Conservation (phyloP, 345 rosid genomes). For the Theobroma cacao region DNA sequence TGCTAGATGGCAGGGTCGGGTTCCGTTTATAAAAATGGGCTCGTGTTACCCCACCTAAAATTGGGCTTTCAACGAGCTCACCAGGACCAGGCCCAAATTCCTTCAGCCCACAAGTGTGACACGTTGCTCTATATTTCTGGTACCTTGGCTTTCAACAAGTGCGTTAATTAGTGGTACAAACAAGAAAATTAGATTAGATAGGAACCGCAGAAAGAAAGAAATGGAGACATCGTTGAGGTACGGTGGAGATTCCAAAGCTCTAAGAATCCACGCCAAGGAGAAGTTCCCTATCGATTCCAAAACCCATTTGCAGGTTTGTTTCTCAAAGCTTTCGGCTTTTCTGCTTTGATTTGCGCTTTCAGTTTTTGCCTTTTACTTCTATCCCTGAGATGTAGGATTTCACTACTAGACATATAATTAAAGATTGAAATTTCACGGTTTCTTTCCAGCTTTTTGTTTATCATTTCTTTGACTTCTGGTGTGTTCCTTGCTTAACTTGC, state of each 20-base stretch:
- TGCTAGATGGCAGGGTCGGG: no score
- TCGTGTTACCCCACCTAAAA: not conserved
- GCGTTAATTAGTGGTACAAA: no score
- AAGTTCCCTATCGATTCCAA: conserved; percentile 55
- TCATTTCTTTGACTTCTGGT: not conserved
- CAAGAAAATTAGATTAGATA: not conserved
- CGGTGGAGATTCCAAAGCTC: conserved; percentile 52
- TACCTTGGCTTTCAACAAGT: no score
- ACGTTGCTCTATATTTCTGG: no score
- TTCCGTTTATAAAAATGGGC: not conserved
- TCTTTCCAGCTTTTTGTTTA: not conserved
- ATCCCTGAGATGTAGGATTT: not conserved
- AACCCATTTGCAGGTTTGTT: conserved; percentile 70
- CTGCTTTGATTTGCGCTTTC: not conserved
- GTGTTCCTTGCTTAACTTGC: no score
- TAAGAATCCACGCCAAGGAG: conserved; percentile 88
- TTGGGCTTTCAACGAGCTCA: not conserved
- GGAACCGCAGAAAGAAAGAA: not conserved
- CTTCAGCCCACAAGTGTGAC: no score
- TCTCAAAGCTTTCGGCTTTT: not conserved
- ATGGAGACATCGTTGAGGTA: conserved; percentile 92
- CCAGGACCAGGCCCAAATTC: no score
- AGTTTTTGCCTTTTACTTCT: not conserved
- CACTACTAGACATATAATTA: not conserved
- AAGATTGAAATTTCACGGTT: not conserved